phyloP scores from a whole-genome alignment of 192 early-diverging fungal species.

The Rhizophagus clarus region DNA sequence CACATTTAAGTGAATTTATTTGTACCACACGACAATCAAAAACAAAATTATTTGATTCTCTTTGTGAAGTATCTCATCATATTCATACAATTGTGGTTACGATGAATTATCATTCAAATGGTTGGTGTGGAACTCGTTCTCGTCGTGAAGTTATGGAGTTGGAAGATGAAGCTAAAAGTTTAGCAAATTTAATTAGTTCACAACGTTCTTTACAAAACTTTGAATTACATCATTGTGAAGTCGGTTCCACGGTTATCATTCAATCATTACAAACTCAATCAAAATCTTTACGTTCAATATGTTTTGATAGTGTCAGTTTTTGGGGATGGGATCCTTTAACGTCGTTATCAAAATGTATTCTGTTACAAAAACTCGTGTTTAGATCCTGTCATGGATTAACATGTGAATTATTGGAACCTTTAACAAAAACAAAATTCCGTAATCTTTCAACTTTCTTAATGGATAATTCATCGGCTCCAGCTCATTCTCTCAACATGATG shows the following conservation, averaged over 20 bases:
- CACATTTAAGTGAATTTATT: constrained; percentile 19
- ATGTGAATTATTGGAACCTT: constrained; percentile 8
- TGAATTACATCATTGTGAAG: constrained; percentile 8
- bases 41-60: constrained; percentile 22
- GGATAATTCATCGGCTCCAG: not conserved
- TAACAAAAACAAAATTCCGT: not conserved
- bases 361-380: not conserved
- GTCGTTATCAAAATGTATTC: not conserved
- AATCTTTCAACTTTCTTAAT: not conserved
- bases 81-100: constrained; percentile 7
- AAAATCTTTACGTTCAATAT: not conserved
- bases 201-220: constrained; percentile 16
- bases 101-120: not conserved
- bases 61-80: not conserved
- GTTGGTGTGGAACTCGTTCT: not conserved
- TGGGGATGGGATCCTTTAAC: constrained; percentile 12
- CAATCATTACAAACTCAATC: constrained; percentile 14
- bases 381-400: constrained; percentile 6
- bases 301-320: constrained; percentile 8
- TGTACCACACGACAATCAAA: constrained; percentile 20
- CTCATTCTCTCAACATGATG: not conserved
- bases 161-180: constrained; percentile 26
- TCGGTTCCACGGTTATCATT: constrained; percentile 1
- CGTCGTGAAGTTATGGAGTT: not conserved
- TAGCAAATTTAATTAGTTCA: not conserved